A percentile compares a stretch with the other conserved stretches of the same genome.
These are phyloP conservation scores for Saccharomyces uvarum DNA, from an alignment of 1,139 yeast species.

Conservation along the genomic window DNA sequence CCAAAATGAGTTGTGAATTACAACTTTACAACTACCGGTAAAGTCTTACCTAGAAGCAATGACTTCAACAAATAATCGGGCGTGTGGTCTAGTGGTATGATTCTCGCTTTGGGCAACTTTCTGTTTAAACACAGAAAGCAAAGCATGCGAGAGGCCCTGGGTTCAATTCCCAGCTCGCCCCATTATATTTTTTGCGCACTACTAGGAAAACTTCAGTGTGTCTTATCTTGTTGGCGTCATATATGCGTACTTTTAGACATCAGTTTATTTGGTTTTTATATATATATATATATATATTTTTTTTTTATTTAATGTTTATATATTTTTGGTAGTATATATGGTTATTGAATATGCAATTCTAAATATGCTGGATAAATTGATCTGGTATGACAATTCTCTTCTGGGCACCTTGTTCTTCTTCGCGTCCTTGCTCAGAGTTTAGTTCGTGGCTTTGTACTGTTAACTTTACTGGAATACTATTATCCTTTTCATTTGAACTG, in stretches of 20 bases:
- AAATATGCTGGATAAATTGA: not conserved
- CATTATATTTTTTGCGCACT: not conserved
- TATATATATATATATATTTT: not conserved
- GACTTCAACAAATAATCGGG: not conserved
- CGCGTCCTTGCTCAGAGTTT: not conserved
- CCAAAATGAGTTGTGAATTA: too few relatives aligned
- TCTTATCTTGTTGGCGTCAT: not conserved
- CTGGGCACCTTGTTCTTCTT: not conserved
- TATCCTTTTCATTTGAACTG: not conserved
- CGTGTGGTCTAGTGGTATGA: slow-evolving; percentile 10
- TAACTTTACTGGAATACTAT: not conserved
- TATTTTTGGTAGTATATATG: not conserved
- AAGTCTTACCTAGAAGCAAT: too few relatives aligned
- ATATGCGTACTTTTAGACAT: not conserved
- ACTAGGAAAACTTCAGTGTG: not conserved
- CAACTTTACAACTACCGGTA: too few relatives aligned
- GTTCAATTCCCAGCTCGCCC: slow-evolving; percentile 11
- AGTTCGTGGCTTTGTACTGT: not conserved
- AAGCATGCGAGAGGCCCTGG: slow-evolving; percentile 10
- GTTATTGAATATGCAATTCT: not conserved
- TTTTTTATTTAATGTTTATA: not conserved
- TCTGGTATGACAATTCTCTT: not conserved
- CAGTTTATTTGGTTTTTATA: not conserved
- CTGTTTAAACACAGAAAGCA: not conserved
- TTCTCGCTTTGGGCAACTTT: slow-evolving; percentile 8